Evolutionary conservation across 352 stramenopile species (phyloP).

Genomic region (Phytophthora ramorum): DNA sequence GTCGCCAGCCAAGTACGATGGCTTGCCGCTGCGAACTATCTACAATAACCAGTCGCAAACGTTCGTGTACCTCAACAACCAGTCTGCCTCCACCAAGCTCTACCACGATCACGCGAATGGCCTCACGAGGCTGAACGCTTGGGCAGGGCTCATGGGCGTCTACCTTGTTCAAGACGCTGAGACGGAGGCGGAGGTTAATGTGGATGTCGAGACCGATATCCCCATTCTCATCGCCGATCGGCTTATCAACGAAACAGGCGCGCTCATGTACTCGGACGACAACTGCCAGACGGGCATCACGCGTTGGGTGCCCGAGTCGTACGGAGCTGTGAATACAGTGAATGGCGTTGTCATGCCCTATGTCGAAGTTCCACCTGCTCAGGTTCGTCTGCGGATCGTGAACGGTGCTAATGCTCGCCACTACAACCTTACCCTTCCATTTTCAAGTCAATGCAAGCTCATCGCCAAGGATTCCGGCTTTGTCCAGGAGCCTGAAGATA

Average conservation of each 20-base stretch:
- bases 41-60: slow-evolving; percentile 72
- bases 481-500: slow-evolving; percentile 44
- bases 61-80: slow-evolving; percentile 71
- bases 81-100: slow-evolving; percentile 71
- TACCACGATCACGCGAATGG: slow-evolving; percentile 82
- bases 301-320: slow-evolving; percentile 70
- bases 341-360: slow-evolving; percentile 81
- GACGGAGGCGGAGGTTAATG: slow-evolving; percentile 52
- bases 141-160: slow-evolving; percentile 61
- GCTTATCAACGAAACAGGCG: slow-evolving; percentile 57
- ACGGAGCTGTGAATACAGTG: slow-evolving; percentile 64
- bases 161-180: slow-evolving; percentile 71
- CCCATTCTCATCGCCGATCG: slow-evolving; percentile 61
- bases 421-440: slow-evolving; percentile 81
- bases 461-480: slow-evolving; percentile 77
- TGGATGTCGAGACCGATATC: slow-evolving; percentile 66
- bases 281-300: slow-evolving; percentile 53
- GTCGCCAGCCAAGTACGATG: slow-evolving; percentile 68
- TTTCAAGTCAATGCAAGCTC: slow-evolving; percentile 62
- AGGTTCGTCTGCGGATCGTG: slow-evolving; percentile 66
- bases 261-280: slow-evolving; percentile 74
- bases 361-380: slow-evolving; percentile 58
- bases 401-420: slow-evolving; percentile 73
- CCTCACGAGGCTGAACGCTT: slow-evolving; percentile 70
- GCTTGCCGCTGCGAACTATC: slow-evolving; percentile 59